phyloP scores from a whole-genome alignment of 257 asterid genomes.

The Solanum lycopersicoides region DNA sequence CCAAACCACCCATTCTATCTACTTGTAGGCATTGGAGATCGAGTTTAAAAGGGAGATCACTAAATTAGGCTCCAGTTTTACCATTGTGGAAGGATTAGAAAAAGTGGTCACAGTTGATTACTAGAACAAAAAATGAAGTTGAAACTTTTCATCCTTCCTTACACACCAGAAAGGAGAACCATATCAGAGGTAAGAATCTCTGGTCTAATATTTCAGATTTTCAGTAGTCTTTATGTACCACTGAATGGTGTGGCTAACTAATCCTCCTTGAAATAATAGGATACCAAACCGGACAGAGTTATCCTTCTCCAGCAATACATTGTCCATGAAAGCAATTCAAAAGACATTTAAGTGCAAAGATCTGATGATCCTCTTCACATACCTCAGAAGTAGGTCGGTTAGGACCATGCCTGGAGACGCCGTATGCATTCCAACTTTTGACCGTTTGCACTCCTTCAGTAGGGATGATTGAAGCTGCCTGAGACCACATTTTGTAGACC shows the following conservation, averaged over 20 bases:
- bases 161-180: not conserved
- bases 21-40: not conserved
- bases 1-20: not conserved
- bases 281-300: not conserved
- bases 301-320: not conserved
- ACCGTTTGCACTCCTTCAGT: slow-evolving; percentile 62
- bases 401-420: slow-evolving; percentile 99
- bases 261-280: not conserved
- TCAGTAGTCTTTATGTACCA: not conserved
- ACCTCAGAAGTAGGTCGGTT: slow-evolving; percentile 90
- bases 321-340: not conserved
- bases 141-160: not conserved
- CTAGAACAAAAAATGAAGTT: not conserved
- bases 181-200: not conserved
- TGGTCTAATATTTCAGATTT: not conserved
- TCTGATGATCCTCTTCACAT: not conserved
- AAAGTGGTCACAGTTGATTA: not conserved
- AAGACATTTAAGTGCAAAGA: not conserved
- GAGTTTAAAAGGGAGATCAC: not conserved
- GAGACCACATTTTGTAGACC: slow-evolving; percentile 96
- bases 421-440: slow-evolving; percentile 90
- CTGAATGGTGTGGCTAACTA: not conserved
- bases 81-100: not conserved
- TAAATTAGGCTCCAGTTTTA: not conserved
- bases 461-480: slow-evolving; percentile 96